Base-by-base conservation (phyloP, 176 grass and related monocot genomes). In the Luzula sylvatica region DNA sequence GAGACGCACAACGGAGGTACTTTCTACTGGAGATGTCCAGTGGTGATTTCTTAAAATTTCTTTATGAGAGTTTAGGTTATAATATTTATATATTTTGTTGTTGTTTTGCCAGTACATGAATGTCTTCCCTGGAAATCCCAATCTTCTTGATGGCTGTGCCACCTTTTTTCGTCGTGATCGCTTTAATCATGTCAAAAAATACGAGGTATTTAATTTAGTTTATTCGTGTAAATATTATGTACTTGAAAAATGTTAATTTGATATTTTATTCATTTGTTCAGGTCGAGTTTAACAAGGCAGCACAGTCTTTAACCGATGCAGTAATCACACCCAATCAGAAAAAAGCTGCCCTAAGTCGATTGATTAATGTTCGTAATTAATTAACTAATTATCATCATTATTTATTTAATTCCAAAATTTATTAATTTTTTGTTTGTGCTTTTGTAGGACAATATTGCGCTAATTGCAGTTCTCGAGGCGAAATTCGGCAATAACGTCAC, bases 131-230 rank as follows among this genome's bases (percentile, higher is more conserved):
- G 86, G 86, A 71, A 82, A 74, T 67, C 78, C 75, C 59, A 68
- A 69, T 27, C 61, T 65, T 2, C 68, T 99, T 26, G 86, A 99
- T 47, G 93, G 86, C 0, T 99, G 93, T 83, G 93, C 93, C 51
- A 99, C 86, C 43, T 99, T 99, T 86, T 99, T 99, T 41, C 93
- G 93, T n/a, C 83, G 75, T 61, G 93, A 99, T 48, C 83, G 76
- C 58, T 99, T 99, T 82, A 87, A 81, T n/a, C 93, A 99, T 74
- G 93, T 99, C 42, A 99, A 99, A 70, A 99, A 99, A 78, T 99
- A 99, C 30, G 93, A 99, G 93, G 93, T 99, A 83, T 15, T 11
- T 56, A n/a, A 30, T 65, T 21, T 44, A 42, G 13, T 72, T 16
- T 15, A 11, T 20, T 6, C 26, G 46, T 15, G 7, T 46, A 9